Evolutionary conservation across 2,329 filamentous ascomycete species (phyloP).

Genomic region (Ophiocordyceps polyrhachis-furcata): DNA sequence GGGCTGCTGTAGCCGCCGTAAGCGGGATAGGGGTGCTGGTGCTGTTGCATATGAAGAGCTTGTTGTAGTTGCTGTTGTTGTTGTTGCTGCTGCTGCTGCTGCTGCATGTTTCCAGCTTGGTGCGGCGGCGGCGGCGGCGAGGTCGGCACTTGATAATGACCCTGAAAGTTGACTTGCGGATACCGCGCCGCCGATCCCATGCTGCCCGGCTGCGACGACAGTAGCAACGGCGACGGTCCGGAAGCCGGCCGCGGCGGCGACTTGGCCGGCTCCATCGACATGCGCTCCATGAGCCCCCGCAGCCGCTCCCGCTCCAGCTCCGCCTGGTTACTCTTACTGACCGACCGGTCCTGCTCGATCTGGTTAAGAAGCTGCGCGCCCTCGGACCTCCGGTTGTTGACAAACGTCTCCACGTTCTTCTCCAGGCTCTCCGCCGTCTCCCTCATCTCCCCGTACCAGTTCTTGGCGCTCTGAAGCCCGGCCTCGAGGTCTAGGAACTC

Average conservation of each 20-base stretch:
- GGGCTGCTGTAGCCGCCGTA: slow-evolving; percentile 23
- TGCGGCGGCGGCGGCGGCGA: slow-evolving; percentile 33
- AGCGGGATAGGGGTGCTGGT: slow-evolving; percentile 15
- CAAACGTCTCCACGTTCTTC: slow-evolving; percentile 94
- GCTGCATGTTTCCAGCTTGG: slow-evolving; percentile 24
- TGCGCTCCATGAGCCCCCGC: slow-evolving; percentile 80
- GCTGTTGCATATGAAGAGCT: neutral
- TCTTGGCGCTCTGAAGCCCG: slow-evolving; percentile 71
- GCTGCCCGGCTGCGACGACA: slow-evolving; percentile 33
- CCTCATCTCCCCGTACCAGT: slow-evolving; percentile 90
- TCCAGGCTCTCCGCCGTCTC: slow-evolving; percentile 81
- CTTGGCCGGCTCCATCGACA: slow-evolving; percentile 58
- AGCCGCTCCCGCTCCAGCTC: slow-evolving; percentile 79
- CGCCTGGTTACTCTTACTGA: slow-evolving; percentile 39
- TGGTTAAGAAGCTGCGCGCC: slow-evolving; percentile 75
- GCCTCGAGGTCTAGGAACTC: slow-evolving; percentile 80
- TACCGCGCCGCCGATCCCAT: slow-evolving; percentile 24
- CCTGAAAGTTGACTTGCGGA: slow-evolving; percentile 31
- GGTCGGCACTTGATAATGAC: slow-evolving; percentile 40
- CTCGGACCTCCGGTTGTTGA: slow-evolving; percentile 83
- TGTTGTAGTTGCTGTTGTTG: neutral
- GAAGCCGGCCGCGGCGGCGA: slow-evolving; percentile 13
- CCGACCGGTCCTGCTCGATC: slow-evolving; percentile 64
- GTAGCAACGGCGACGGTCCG: slow-evolving; percentile 17
- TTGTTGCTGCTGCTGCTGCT: neutral